phyloP scores from a whole-genome alignment of 768 basidiomycete species.

The Hemileccinum rubropunctum region DNA sequence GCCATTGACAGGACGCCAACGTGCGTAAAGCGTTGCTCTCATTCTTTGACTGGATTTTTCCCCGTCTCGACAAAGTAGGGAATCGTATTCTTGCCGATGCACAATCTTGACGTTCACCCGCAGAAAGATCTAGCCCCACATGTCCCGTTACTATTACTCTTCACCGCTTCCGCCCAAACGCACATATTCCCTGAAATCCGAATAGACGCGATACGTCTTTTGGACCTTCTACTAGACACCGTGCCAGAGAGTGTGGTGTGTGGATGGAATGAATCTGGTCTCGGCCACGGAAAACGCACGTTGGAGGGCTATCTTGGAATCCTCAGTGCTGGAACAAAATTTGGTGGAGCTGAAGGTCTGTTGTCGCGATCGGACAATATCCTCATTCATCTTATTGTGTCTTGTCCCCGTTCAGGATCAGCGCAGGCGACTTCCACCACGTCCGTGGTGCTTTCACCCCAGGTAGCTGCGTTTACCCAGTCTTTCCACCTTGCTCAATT shows the following conservation, averaged over 20 bases:
- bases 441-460: conserved; percentile 61
- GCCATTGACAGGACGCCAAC: conserved; percentile 58
- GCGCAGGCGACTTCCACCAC: conserved; percentile 55
- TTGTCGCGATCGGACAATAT: neutral
- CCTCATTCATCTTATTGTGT: neutral
- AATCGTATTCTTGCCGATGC: neutral
- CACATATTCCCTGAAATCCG: conserved; percentile 96
- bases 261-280: conserved; percentile 60
- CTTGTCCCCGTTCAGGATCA: conserved; percentile 15
- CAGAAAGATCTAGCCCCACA: conserved; percentile 77
- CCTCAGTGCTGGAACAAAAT: conserved; percentile 64
- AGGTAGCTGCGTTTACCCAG: conserved; percentile 38
- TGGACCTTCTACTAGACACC: conserved; percentile 69
- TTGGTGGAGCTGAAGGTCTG: conserved; percentile 55
- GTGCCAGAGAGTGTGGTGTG: conserved; percentile 65
- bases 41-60: conserved; percentile 73
- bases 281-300: conserved; percentile 58
- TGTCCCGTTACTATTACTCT: conserved; percentile 71
- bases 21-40: conserved; percentile 72
- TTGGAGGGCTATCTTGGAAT: conserved; percentile 82
- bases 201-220: conserved; percentile 80
- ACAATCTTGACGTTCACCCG: conserved; percentile 7
- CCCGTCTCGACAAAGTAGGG: conserved; percentile 55
- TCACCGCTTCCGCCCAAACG: conserved; percentile 86
- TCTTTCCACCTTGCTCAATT: neutral